A percentile compares a stretch with the other conserved stretches of the same genome.
These are phyloP conservation scores for Aspergillus jensenii DNA, from an alignment of 2,329 filamentous ascomycete species.

Conservation along the genomic window DNA sequence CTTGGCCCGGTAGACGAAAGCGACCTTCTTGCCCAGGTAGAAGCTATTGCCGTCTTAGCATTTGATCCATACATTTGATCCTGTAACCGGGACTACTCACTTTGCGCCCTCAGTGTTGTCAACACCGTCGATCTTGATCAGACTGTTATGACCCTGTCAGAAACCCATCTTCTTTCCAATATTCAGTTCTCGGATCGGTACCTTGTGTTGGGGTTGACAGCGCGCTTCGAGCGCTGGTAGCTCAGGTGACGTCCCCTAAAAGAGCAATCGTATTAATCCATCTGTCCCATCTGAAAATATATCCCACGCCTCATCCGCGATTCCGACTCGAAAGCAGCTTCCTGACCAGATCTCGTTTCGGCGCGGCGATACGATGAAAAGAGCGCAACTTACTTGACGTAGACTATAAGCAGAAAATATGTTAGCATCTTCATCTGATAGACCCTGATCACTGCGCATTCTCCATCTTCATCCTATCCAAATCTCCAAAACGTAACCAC, in stretches of 20 bases:
- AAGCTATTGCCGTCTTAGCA: constrained; percentile 55
- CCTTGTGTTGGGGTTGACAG: constrained; percentile 81
- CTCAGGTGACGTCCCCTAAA: constrained; percentile 93
- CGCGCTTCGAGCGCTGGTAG: constrained; percentile 94
- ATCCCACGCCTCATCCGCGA: constrained; percentile 12
- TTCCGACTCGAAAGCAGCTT: constrained; percentile 10
- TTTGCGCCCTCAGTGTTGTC: constrained; percentile 85
- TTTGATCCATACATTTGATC: constrained; percentile 4
- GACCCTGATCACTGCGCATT: background rate
- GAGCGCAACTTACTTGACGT: constrained; percentile 75
- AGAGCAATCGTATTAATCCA: constrained; percentile 36
- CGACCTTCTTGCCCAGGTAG: constrained; percentile 98
- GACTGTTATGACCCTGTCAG: constrained; percentile 48
- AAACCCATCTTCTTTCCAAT: constrained; percentile 15
- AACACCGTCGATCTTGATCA: constrained; percentile 99
- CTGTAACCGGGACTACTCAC: constrained; percentile 48
- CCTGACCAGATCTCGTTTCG: constrained; percentile 12
- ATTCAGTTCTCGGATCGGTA: constrained; percentile 24
- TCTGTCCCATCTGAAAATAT: constrained; percentile 18
- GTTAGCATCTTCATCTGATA: constrained; percentile 29
- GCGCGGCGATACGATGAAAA: constrained; percentile 23
- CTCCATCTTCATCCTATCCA: background rate
- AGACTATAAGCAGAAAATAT: constrained; percentile 59
- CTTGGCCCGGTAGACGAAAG: constrained; percentile 96
- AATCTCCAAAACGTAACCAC: constrained; percentile 8